Evolutionary conservation across 805 yeast species (phyloP).

Genomic region (Pachysolen tannophilus): DNA sequence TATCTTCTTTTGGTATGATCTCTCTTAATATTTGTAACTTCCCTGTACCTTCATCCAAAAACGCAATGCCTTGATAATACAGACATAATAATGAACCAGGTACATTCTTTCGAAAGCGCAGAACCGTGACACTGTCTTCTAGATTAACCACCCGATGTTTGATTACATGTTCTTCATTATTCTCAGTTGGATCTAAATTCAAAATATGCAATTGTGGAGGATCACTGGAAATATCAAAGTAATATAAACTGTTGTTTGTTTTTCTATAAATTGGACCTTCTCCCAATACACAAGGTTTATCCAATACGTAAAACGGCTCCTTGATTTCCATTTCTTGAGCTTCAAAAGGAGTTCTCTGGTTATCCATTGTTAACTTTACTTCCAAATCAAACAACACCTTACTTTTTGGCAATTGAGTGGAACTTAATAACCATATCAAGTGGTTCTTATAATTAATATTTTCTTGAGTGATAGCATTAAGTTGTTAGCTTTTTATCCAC

Average conservation of each 20-base stretch:
- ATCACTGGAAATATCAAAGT: conserved; percentile 19
- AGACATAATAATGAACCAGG: conserved; percentile 23
- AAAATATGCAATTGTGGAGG: conserved; percentile 21
- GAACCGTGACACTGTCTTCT: conserved; percentile 22
- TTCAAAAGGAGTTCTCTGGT: no score
- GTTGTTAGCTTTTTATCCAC: no score
- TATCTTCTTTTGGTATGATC: conserved; percentile 19
- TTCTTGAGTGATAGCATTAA: no score
- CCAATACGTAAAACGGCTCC: conserved; percentile 13
- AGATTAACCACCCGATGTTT: conserved; percentile 12
- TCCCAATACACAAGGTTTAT: conserved; percentile 22
- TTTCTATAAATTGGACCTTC: conserved; percentile 25
- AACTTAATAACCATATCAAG: no score
- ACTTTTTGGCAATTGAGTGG: no score
- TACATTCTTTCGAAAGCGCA: conserved; percentile 20
- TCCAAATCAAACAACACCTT: no score
- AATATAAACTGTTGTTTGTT: conserved; percentile 24
- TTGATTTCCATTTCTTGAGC: no score
- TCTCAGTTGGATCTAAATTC: conserved; percentile 16
- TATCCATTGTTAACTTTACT: no score
- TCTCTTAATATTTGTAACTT: conserved; percentile 21
- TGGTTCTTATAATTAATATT: no score
- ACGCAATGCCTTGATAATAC: conserved; percentile 24
- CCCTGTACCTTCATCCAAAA: conserved; percentile 25
- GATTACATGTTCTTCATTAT: conserved; percentile 11